These are phyloP conservation scores for Actinomucor elegans DNA, from an alignment of 371 early-diverging fungal genomes.

Conservation along the genomic window DNA sequence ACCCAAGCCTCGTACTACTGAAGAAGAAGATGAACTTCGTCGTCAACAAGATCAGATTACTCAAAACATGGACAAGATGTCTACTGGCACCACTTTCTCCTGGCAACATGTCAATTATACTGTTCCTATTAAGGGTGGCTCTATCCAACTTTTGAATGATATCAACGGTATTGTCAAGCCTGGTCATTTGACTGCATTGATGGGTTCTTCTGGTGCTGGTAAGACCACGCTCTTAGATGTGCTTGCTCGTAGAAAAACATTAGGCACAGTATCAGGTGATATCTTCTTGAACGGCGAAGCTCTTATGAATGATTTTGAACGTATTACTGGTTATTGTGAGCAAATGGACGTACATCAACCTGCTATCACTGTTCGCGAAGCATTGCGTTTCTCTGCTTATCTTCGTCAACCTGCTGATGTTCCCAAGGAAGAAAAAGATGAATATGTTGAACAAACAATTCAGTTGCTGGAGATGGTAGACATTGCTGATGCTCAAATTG, in stretches of 20 bases:
- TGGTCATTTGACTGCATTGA: constrained; percentile 71
- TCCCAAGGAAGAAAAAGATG: constrained; percentile 49
- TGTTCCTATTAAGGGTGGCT: constrained; percentile 53
- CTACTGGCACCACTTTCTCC: constrained; percentile 47
- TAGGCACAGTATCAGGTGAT: constrained; percentile 68
- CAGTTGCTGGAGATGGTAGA: constrained; percentile 52
- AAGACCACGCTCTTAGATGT: constrained; percentile 88
- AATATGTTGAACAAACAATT: constrained; percentile 61
- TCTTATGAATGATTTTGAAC: constrained; percentile 57
- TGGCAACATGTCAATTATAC: constrained; percentile 57
- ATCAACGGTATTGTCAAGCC: constrained; percentile 56
- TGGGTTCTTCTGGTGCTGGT: constrained; percentile 87
- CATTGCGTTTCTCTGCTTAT: constrained; percentile 65
- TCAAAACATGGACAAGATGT: constrained; percentile 31
- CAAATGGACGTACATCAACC: constrained; percentile 81
- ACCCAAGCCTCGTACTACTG: constrained; percentile 23
- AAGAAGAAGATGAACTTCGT: constrained; percentile 30
- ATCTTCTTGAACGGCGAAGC: constrained; percentile 59
- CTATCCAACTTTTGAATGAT: constrained; percentile 47
- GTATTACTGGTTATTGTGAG: constrained; percentile 78
- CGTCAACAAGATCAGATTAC: constrained; percentile 21
- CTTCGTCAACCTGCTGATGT: constrained; percentile 58
- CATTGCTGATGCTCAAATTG: constrained; percentile 50
- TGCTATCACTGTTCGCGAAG: constrained; percentile 57
- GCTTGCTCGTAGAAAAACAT: constrained; percentile 76